Percentiles rank a stretch among this genome's conserved stretches.
These are phyloP conservation scores for Spergularia marina DNA, from an alignment of 148 eudicot genomes.

Conservation along the genomic window DNA sequence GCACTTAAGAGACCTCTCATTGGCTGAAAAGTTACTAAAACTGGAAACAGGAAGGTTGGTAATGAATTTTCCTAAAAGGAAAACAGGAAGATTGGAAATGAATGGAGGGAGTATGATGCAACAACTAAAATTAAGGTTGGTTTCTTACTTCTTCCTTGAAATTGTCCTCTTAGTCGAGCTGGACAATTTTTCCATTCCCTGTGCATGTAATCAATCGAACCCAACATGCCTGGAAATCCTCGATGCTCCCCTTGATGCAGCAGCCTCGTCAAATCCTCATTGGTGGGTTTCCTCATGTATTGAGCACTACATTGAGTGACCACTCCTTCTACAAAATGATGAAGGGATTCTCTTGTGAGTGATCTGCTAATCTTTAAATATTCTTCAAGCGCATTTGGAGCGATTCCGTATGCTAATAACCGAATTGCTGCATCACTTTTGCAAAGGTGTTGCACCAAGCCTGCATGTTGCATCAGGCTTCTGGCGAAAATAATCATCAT, in stretches of 20 bases:
- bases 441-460: not conserved
- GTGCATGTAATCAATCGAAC: conserved; percentile 7
- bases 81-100: too few species aligned
- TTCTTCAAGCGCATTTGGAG: not conserved
- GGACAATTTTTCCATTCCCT: conserved; percentile 18
- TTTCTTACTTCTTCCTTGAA: not conserved
- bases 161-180: not conserved
- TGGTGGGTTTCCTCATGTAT: conserved; percentile 9
- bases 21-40: too few species aligned
- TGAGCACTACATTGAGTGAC: not conserved
- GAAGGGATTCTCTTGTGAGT: not conserved
- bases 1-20: too few species aligned
- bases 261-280: not conserved
- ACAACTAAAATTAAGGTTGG: not conserved
- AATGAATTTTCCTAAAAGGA: too few species aligned
- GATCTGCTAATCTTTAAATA: not conserved
- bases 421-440: conserved; percentile 8
- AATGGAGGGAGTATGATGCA: not conserved
- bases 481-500: not conserved
- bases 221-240: conserved; percentile 14
- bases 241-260: not conserved
- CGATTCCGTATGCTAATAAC: not conserved
- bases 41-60: too few species aligned
- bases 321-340: not conserved
- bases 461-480: not conserved